A percentile compares a stretch with the other conserved stretches of the same genome.
Conservation (phyloP, 768 basidiomycete genomes). For the Amanita muscaria region DNA sequence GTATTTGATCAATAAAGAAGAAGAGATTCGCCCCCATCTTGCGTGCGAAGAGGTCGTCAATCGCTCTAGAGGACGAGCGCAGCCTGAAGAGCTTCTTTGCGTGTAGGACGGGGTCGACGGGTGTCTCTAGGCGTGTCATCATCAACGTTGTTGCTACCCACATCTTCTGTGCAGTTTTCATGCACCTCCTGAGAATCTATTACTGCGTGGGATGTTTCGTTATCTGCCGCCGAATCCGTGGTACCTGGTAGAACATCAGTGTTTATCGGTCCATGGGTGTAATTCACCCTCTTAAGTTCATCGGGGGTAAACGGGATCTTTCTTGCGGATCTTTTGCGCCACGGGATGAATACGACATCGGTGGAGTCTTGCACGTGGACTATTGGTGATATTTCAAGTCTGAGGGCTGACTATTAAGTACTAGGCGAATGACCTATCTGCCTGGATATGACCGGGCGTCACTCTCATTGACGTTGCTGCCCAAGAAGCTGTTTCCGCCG, state of each 20-base stretch:
- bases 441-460: too few species aligned
- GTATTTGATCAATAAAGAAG: slow-evolving; percentile 16
- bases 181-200: slow-evolving; percentile 2
- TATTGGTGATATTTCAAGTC: too few species aligned
- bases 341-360: too few species aligned
- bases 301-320: too few species aligned
- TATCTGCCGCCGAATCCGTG: not conserved
- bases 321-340: too few species aligned
- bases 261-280: too few species aligned
- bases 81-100: slow-evolving; percentile 16
- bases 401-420: too few species aligned
- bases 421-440: too few species aligned
- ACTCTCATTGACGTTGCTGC: too few species aligned
- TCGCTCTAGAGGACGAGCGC: slow-evolving; percentile 13
- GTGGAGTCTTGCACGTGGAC: too few species aligned
- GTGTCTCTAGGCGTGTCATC: slow-evolving; percentile 10
- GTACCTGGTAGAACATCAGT: not conserved
- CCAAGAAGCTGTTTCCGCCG: too few species aligned
- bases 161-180: not conserved
- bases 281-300: too few species aligned
- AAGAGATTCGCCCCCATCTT: slow-evolving; percentile 16
- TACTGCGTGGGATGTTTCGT: not conserved
- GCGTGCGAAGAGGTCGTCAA: slow-evolving; percentile 16
- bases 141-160: slow-evolving; percentile 8
- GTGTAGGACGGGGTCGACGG: slow-evolving; percentile 10